phyloP scores from a whole-genome alignment of 2,329 filamentous ascomycete genomes.

The Mycosphaerelloides madeirae region DNA sequence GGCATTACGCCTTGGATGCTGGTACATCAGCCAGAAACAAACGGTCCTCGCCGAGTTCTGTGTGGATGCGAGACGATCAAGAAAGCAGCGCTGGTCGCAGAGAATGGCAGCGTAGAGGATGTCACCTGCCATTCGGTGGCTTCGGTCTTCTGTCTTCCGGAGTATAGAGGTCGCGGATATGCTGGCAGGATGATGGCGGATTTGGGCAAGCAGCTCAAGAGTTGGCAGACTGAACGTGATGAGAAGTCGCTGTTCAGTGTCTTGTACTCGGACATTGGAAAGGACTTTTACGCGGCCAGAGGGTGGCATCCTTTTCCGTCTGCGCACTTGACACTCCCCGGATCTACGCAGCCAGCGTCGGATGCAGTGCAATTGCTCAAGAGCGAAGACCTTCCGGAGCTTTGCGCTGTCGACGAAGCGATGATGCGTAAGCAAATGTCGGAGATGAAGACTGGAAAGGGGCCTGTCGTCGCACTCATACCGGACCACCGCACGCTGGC shows the following conservation, averaged over 20 bases:
- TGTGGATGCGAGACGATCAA: conserved; percentile 56
- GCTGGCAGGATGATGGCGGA: conserved; percentile 70
- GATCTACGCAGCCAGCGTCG: conserved; percentile 24
- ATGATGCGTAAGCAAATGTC: conserved; percentile 55
- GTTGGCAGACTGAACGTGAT: conserved; percentile 47
- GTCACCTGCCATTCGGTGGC: conserved; percentile 68
- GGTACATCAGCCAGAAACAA: conserved; percentile 40
- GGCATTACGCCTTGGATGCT: conserved; percentile 58
- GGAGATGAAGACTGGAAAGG: conserved; percentile 22
- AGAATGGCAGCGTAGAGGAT: conserved; percentile 48
- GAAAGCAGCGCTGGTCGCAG: conserved; percentile 44
- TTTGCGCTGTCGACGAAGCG: conserved; percentile 62
- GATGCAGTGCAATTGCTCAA: conserved; percentile 41
- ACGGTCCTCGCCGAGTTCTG: conserved; percentile 40
- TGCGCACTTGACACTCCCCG: conserved; percentile 62
- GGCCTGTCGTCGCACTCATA: conserved; percentile 54
- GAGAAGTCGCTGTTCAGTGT: conserved; percentile 62
- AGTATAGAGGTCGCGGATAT: conserved; percentile 68
- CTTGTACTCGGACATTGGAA: conserved; percentile 82
- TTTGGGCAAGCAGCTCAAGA: conserved; percentile 52
- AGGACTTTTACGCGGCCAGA: conserved; percentile 68
- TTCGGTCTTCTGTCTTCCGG: conserved; percentile 67
- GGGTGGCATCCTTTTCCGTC: conserved; percentile 76
- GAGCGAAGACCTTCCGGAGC: conserved; percentile 55
- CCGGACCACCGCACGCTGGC: conserved; percentile 64